These are phyloP conservation scores for Stereum hirsutum DNA, from an alignment of 1,284 basidiomycete genomes.

Conservation along the genomic window DNA sequence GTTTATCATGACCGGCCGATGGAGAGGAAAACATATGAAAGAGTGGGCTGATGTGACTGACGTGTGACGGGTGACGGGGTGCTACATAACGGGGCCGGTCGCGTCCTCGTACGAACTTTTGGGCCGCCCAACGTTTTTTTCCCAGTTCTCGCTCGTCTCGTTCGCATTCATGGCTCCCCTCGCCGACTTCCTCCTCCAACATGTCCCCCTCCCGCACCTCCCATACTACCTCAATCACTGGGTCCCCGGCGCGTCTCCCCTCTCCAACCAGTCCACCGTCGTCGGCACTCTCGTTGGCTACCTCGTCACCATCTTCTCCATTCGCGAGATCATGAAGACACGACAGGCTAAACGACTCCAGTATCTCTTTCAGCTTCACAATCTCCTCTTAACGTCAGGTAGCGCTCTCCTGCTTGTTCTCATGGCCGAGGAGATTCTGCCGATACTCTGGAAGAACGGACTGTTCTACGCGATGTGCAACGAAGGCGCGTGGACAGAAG, in stretches of 20 bases:
- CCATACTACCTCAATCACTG: constrained; percentile 60
- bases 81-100: not conserved
- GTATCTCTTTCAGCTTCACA: constrained; percentile 87
- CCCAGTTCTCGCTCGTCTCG: constrained; percentile 14
- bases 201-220: constrained; percentile 43
- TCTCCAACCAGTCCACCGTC: constrained; percentile 76
- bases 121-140: constrained; percentile 3
- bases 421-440: constrained; percentile 86
- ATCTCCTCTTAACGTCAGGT: constrained; percentile 78
- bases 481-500: constrained; percentile 75
- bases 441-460: constrained; percentile 65
- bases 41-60: not conserved
- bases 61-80: not conserved
- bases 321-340: constrained; percentile 80
- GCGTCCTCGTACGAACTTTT: not conserved
- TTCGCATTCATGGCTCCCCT: constrained; percentile 51
- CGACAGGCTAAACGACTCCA: constrained; percentile 73
- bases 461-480: constrained; percentile 77
- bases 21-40: no score
- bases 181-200: constrained; percentile 58
- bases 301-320: constrained; percentile 84
- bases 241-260: constrained; percentile 66
- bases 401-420: constrained; percentile 76
- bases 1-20: no score
- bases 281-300: constrained; percentile 67